Evolutionary conservation across 1,284 basidiomycete genomes (phyloP).

Genomic region (Sanghuangporus sanghuang): DNA sequence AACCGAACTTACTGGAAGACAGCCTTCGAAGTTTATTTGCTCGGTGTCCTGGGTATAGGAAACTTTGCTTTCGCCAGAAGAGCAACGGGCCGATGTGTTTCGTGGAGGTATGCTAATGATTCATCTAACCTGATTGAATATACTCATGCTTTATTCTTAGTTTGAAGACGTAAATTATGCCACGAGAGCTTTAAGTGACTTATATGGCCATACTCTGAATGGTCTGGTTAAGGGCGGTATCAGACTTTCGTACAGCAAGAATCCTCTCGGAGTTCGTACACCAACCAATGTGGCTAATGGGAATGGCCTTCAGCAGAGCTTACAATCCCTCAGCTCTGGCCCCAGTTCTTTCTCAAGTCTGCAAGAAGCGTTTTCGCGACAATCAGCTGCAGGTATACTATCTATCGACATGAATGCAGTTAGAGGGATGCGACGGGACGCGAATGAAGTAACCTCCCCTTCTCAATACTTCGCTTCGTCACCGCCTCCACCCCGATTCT

Average conservation of each 20-base stretch:
- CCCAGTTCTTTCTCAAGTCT: conserved; percentile 14
- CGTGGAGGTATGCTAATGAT: conserved; percentile 61
- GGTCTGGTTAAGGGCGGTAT: conserved; percentile 95
- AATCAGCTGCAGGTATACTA: conserved; percentile 5
- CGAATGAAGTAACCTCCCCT: conserved; percentile 18
- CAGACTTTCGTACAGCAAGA: conserved; percentile 93
- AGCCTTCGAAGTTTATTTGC: conserved; percentile 79
- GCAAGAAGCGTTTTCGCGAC: conserved; percentile 17
- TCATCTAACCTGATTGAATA: conserved; percentile 3
- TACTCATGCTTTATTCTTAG: conserved; percentile 34
- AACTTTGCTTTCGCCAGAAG: conserved; percentile 93
- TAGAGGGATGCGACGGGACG: conserved; percentile 11
- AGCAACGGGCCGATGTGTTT: conserved; percentile 97
- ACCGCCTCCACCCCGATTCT: conserved; percentile 22
- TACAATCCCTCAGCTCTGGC: conserved; percentile 25
- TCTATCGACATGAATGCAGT: conserved; percentile 16
- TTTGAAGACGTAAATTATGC: conserved; percentile 89
- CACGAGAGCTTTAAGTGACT: conserved; percentile 78
- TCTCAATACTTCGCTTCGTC: conserved; percentile 19
- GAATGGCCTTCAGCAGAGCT: conserved; percentile 48
- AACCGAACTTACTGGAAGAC: conserved; percentile 80
- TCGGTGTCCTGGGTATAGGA: conserved; percentile 78
- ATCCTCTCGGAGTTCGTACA: conserved; percentile 82
- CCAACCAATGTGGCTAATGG: conserved; percentile 57
- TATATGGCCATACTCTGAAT: conserved; percentile 88